Evolutionary conservation across 768 basidiomycete species (phyloP).

Genomic region (Podaxis sp.): DNA sequence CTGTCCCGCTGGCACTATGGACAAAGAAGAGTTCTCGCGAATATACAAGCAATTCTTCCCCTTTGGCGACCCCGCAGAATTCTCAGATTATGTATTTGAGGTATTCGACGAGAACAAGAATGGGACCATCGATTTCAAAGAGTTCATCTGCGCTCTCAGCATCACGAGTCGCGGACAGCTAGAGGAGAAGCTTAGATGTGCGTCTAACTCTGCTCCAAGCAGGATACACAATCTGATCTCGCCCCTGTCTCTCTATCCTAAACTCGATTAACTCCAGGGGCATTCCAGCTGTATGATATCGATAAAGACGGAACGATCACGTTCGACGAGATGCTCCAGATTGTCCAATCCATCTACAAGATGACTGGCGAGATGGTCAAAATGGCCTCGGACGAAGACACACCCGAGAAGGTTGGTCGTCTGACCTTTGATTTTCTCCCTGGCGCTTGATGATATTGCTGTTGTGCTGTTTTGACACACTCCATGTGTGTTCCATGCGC

Average conservation of each 20-base stretch:
- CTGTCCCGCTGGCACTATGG: constrained; percentile 94
- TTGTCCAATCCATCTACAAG: constrained; percentile 98
- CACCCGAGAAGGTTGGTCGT: constrained; percentile 88
- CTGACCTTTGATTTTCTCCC: constrained; percentile 5
- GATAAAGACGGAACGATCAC: constrained; percentile 98
- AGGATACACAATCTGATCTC: constrained; percentile 9
- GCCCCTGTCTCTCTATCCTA: constrained; percentile 2
- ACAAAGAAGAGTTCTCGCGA: constrained; percentile 92
- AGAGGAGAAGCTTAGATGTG: constrained; percentile 98
- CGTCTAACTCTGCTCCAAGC: constrained; percentile 29
- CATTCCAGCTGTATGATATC: constrained; percentile 98
- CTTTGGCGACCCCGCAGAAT: constrained; percentile 95
- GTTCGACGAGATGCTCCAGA: constrained; percentile 98
- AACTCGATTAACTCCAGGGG: constrained; percentile 63
- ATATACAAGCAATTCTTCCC: constrained; percentile 99
- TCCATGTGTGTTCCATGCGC: not conserved
- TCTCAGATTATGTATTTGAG: constrained; percentile 98
- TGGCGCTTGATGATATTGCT: not conserved
- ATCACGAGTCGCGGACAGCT: constrained; percentile 90
- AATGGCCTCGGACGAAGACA: constrained; percentile 97
- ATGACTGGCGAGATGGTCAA: constrained; percentile 99
- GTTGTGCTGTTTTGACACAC: not conserved
- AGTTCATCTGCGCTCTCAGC: constrained; percentile 97
- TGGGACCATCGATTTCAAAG: constrained; percentile 98
- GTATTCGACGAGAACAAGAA: constrained; percentile 95